A percentile compares a stretch with the other conserved stretches of the same genome.
Evolutionary conservation across 2,329 filamentous ascomycete genomes (phyloP).

Genomic region (Passalora sequoiae): DNA sequence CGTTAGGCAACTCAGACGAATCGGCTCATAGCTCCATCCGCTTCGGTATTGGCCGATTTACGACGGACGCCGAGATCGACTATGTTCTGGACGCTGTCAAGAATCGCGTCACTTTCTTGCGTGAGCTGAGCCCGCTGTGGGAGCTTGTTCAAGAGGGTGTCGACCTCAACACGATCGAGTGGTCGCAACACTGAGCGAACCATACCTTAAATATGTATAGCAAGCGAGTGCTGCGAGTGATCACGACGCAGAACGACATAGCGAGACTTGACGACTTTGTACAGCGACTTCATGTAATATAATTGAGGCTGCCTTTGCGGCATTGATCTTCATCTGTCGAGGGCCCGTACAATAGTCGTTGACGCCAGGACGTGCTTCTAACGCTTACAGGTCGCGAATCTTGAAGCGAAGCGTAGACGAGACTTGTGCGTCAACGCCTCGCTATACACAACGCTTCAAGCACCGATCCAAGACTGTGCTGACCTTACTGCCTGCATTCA

Average conservation of each 20-base stretch:
- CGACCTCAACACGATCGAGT: conserved; percentile 92
- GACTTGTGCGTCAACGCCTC: too few relatives aligned
- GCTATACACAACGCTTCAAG: too few relatives aligned
- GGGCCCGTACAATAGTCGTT: too few relatives aligned
- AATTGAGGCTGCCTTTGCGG: background rate
- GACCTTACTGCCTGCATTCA: too few relatives aligned
- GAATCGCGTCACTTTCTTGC: conserved; percentile 84
- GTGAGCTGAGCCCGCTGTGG: conserved; percentile 94
- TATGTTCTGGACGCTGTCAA: conserved; percentile 93
- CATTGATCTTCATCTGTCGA: too few relatives aligned
- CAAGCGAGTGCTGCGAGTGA: too few relatives aligned
- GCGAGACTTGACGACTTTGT: background rate
- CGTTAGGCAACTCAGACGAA: conserved; percentile 92
- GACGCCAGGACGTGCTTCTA: too few relatives aligned
- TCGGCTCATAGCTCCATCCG: conserved; percentile 96
- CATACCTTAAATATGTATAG: too few relatives aligned
- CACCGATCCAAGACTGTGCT: too few relatives aligned
- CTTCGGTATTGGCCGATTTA: conserved; percentile 96
- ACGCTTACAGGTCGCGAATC: too few relatives aligned
- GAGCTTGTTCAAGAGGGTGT: conserved; percentile 96
- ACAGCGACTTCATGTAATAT: background rate
- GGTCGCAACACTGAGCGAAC: conserved; percentile 93
- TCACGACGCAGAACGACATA: background rate
- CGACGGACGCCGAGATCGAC: conserved; percentile 89
- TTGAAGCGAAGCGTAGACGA: too few relatives aligned